Conservation (phyloP, 257 asterid genomes). For the Fraxinus quadrangulata region DNA sequence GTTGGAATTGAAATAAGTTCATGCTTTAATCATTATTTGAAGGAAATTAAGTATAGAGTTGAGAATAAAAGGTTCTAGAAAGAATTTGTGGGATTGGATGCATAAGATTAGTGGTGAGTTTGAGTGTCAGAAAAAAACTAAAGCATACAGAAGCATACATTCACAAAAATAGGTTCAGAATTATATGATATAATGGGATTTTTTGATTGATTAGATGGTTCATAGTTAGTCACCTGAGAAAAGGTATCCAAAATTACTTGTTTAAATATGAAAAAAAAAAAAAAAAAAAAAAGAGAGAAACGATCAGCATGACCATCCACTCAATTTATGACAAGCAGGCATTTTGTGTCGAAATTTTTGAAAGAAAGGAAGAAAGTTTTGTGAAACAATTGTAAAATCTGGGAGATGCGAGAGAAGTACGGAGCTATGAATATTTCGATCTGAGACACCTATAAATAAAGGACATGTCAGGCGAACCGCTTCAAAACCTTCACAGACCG, state of each 20-base stretch:
- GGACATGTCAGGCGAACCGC: not conserved
- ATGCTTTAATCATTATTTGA: slow-evolving; percentile 25
- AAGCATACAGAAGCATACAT: slow-evolving; percentile 15
- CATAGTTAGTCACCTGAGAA: slow-evolving; percentile 20
- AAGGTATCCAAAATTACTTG: slow-evolving; percentile 15
- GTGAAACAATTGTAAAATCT: too few species aligned
- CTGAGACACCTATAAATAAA: not conserved
- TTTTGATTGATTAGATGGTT: slow-evolving; percentile 36
- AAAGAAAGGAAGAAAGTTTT: too few species aligned
- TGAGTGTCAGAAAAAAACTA: not conserved
- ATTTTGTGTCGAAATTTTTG: too few species aligned
- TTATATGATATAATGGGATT: slow-evolving; percentile 19
- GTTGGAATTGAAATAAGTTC: slow-evolving; percentile 6
- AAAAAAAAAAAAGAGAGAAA: too few species aligned
- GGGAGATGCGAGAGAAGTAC: too few species aligned
- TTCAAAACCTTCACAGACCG: not conserved
- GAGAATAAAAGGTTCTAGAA: slow-evolving; percentile 22
- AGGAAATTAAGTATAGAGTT: slow-evolving; percentile 24
- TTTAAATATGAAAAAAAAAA: not conserved
- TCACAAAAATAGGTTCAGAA: slow-evolving; percentile 24
- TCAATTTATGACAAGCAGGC: too few species aligned
- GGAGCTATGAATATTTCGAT: not conserved
- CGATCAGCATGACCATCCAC: too few species aligned
- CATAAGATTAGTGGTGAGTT: slow-evolving; percentile 24
- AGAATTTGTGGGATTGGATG: slow-evolving; percentile 9